Conservation (phyloP, 2,329 filamentous ascomycete genomes). For the Tolypocladium capitatum region DNA sequence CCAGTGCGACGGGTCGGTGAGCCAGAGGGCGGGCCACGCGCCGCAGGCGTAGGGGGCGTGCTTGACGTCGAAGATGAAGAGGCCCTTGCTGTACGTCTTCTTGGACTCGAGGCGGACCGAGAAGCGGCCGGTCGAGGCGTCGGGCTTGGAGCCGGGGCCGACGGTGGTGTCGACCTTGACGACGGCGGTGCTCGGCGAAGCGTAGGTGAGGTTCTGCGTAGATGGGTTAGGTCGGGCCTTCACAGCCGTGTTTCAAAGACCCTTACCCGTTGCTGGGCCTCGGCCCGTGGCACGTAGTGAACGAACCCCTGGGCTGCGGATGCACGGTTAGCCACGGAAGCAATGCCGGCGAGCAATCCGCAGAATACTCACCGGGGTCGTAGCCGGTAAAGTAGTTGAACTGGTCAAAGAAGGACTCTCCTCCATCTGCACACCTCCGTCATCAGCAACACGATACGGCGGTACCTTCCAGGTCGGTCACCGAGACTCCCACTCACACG, state of each 20-base stretch:
- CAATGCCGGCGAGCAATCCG: not conserved
- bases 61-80: constrained; percentile 55
- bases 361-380: constrained; percentile 28
- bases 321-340: not conserved
- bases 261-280: constrained; percentile 29
- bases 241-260: not conserved
- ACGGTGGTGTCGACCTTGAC: constrained; percentile 49
- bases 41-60: constrained; percentile 52
- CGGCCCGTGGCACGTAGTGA: constrained; percentile 34
- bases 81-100: constrained; percentile 43
- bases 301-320: constrained; percentile 32
- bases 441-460: not conserved
- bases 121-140: constrained; percentile 45
- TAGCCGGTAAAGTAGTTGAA: constrained; percentile 39
- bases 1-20: constrained; percentile 48
- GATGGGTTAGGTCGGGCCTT: not conserved
- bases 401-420: constrained; percentile 38
- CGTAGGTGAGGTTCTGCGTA: constrained; percentile 48
- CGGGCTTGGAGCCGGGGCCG: constrained; percentile 28
- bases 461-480: not conserved
- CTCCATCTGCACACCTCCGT: constrained; percentile 26
- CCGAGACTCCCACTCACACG: constrained; percentile 24
- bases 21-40: constrained; percentile 55
- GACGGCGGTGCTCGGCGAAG: constrained; percentile 37
- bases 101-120: constrained; percentile 52